Percentiles rank a stretch among this genome's conserved stretches.
Evolutionary conservation across 306 rosid genomes (phyloP).

Genomic region (Morella rubra): DNA sequence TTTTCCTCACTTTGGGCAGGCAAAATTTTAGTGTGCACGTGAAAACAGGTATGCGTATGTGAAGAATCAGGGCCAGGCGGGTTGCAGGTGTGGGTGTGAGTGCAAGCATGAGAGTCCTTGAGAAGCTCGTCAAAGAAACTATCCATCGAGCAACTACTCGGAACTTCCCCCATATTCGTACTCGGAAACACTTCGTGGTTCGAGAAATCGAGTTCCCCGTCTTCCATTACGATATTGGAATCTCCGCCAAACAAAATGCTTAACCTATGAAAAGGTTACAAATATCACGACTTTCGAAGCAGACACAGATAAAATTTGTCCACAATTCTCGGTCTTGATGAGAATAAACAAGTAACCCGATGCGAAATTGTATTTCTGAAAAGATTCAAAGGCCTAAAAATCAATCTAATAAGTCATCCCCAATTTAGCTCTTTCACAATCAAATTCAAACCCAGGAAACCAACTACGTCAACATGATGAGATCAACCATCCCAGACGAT

Average conservation of each 20-base stretch:
- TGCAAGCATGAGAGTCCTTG: slow-evolving; percentile 80
- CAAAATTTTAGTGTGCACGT: slow-evolving; percentile 84
- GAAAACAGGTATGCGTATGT: slow-evolving; percentile 94
- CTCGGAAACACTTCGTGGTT: slow-evolving; percentile 65
- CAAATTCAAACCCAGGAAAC: neutral
- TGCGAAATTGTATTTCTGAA: slow-evolving; percentile 5
- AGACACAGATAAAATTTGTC: slow-evolving; percentile 7
- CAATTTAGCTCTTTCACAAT: neutral
- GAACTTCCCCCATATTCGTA: slow-evolving; percentile 66
- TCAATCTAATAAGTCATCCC: neutral
- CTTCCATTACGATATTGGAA: slow-evolving; percentile 58
- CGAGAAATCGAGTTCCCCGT: slow-evolving; percentile 84
- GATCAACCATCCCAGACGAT: neutral
- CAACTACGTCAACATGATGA: neutral
- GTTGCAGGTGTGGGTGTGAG: slow-evolving; percentile 97
- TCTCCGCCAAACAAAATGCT: slow-evolving; percentile 18
- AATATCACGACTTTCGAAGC: neutral
- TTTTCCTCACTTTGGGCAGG: slow-evolving; percentile 65
- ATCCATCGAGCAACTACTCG: slow-evolving; percentile 77
- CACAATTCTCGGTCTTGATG: neutral
- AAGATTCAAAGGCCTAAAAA: neutral
- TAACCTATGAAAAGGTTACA: slow-evolving; percentile 4
- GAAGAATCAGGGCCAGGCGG: slow-evolving; percentile 94
- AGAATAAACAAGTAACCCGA: slow-evolving; percentile 14
- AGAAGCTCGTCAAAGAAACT: slow-evolving; percentile 77